phyloP scores from a whole-genome alignment of 768 basidiomycete species.

The Mycena albidolilacea region DNA sequence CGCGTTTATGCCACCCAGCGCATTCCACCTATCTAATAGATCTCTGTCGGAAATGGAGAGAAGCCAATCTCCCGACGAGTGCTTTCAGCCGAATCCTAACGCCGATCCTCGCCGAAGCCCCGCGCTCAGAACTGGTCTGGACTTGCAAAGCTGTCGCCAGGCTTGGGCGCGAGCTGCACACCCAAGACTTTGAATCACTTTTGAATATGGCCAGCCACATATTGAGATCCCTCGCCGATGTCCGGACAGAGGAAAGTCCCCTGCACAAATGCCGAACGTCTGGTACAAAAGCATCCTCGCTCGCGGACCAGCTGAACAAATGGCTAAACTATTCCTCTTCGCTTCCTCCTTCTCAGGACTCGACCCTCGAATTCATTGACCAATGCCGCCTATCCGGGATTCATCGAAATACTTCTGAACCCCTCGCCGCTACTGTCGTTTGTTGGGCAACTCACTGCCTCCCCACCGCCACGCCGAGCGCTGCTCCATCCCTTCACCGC shows the following conservation, averaged over 20 bases:
- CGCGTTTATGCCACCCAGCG: constrained; percentile 58
- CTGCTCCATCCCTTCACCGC: not conserved
- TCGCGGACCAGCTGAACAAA: constrained; percentile 22
- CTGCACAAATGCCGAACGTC: not conserved
- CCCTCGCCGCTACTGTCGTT: constrained; percentile 22
- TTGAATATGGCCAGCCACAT: constrained; percentile 23
- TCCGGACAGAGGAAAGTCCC: not conserved
- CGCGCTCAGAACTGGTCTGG: constrained; percentile 27
- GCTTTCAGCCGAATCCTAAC: constrained; percentile 53
- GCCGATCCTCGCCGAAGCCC: constrained; percentile 44
- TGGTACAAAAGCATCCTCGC: not conserved
- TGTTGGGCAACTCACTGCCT: constrained; percentile 35
- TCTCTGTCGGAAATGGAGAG: constrained; percentile 58
- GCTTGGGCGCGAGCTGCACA: constrained; percentile 20
- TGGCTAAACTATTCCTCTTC: constrained; percentile 32
- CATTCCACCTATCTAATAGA: constrained; percentile 64
- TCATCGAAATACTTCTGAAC: constrained; percentile 16
- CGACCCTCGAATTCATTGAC: constrained; percentile 25
- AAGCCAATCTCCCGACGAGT: constrained; percentile 42
- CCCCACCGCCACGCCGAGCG: not conserved
- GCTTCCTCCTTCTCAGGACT: constrained; percentile 11
- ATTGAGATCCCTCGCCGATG: constrained; percentile 9
- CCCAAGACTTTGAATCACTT: constrained; percentile 21
- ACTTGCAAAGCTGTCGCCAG: constrained; percentile 28
- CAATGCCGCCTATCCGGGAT: constrained; percentile 18